Evolutionary conservation across 2,329 filamentous ascomycete species (phyloP).

Genomic region (Aspergillus sp.): DNA sequence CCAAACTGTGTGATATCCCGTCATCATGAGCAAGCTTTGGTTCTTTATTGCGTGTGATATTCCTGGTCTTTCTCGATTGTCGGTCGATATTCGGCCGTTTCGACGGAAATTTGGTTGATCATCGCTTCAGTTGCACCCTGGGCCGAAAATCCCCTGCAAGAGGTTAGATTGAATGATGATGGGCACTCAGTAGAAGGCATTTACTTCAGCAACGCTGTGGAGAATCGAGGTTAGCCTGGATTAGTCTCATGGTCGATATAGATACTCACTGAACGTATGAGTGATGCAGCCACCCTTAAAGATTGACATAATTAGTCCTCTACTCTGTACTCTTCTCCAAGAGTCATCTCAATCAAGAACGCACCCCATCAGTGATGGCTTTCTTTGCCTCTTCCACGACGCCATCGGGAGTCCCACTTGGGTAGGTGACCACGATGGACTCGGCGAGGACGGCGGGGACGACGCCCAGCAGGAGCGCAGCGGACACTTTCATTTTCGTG

Average conservation of each 20-base stretch:
- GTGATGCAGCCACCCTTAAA: slow-evolving; percentile 69
- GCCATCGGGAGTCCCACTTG: slow-evolving; percentile 64
- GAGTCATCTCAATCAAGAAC: slow-evolving; percentile 20
- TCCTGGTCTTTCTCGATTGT: slow-evolving; percentile 75
- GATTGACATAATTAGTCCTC: neutral
- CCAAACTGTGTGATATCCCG: neutral
- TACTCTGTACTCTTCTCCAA: neutral
- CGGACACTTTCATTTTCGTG: slow-evolving; percentile 62
- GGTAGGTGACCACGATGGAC: slow-evolving; percentile 76
- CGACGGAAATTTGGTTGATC: slow-evolving; percentile 65
- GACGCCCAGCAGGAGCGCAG: slow-evolving; percentile 58
- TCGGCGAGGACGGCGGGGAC: slow-evolving; percentile 66
- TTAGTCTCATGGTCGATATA: neutral
- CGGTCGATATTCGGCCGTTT: slow-evolving; percentile 61
- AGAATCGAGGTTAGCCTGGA: slow-evolving; percentile 12
- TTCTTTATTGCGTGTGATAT: slow-evolving; percentile 48
- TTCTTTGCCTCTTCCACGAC: slow-evolving; percentile 71
- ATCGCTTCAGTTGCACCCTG: slow-evolving; percentile 65
- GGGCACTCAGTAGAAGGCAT: slow-evolving; percentile 1
- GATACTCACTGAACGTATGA: slow-evolving; percentile 70
- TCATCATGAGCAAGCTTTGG: neutral
- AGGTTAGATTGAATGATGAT: slow-evolving; percentile 4
- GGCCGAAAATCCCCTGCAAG: slow-evolving; percentile 70
- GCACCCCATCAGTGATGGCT: slow-evolving; percentile 63
- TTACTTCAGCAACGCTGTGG: slow-evolving; percentile 45